Evolutionary conservation across 2,329 filamentous ascomycete species (phyloP), one percentile per base, ranked within the genome.

Genomic region (Cladosporium sphaerospermum): DNA sequence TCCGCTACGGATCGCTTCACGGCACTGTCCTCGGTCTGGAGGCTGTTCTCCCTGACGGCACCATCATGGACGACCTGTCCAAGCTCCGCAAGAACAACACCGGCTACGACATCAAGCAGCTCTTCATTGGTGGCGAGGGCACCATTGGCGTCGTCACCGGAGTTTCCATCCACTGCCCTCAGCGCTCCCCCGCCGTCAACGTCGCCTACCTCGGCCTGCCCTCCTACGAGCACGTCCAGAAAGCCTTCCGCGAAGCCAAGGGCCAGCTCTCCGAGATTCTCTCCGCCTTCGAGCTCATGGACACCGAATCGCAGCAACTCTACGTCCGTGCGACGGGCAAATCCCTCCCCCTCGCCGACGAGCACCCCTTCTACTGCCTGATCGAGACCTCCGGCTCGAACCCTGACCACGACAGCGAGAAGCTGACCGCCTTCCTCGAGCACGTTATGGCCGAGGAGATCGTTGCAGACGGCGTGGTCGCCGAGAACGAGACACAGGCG

Each of bases 201-300:
- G 93, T 99, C 8, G 93, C 93, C 19, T 93, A 95, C 71, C 90
- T 99, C 60, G 92, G 90, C 31, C 77, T 97, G 23, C 84, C 92
- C 63, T 95, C 87, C 39, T 99, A 88, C 69, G 90, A 96, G 45
- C 85, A 96, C 68, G 89, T 89, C 10, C 89, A 93, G 66, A 74
- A 80, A 62, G 89, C 92, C 1, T 99, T 93, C 78, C 80, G 82
- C 43, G 88, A 92, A 70, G 92, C 93, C 51, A 97, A 96, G 76
- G 78, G 78, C 37, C 88, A 96, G 68, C 82, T 99, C 1, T 89
- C 87, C 1, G 93, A 99, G 73, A 97, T 99, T 62, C 79, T 99
- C 4, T 97, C 92, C 2, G 93, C 93, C 0, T 99, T 99, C 67
- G 93, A 99, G 75, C 78, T 99, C 58, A 99, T 99, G 92, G 93